Base-by-base conservation (phyloP, 805 yeast species). In the Ogataea thermomethanolica region DNA sequence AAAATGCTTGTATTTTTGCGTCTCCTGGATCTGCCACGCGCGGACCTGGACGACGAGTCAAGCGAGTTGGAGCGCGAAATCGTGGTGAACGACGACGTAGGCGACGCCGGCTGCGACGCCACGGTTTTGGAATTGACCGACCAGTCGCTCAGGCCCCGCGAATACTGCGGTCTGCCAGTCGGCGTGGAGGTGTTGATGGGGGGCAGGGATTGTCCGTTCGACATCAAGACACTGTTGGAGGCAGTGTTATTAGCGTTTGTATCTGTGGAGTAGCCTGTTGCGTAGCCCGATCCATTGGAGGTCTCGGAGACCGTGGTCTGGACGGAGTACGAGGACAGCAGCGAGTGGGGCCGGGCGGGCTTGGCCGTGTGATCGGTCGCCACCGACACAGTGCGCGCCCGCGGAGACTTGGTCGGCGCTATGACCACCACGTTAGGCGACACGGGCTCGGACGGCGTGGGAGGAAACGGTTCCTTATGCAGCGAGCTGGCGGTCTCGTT, bases 241-340 rank as follows among this genome's bases (percentile, higher is more conserved):
- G 47, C 54, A 7, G 35, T 12, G 7, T 20, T 30, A 11, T 37
- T 37, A 3, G 4, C 15, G 28, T 30, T 30, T 5, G 40, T 32
- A 30, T 64, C 69, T 0, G 68, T 62, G 2, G 68, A 64, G 40
- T 62, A 62, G 4, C 67, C 63, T 1, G 68, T 61, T 22, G 55
- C 53, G 43, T 63, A 61, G 0, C 64, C 67, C 2, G 69, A 63
- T 0, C 66, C 67, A 37, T 74, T 72, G 0, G 81, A 74, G 29
- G 71, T 67, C 40, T 76, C 81, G 0, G 82, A 76, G 28, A 67
- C 60, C 3, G 70, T 67, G 0, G 79, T 73, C 61, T 71, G 62
- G 2, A 67, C 55, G 0, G 79, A 74, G 39, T 69, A 69, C 15
- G 75, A 71, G 0, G 83, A 78, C 1, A 76, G 54, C 28, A 70